Percentiles rank a stretch among this genome's conserved stretches.
Evolutionary conservation across 306 rosid genomes (phyloP).

Genomic region (Psophocarpus tetragonolobus): DNA sequence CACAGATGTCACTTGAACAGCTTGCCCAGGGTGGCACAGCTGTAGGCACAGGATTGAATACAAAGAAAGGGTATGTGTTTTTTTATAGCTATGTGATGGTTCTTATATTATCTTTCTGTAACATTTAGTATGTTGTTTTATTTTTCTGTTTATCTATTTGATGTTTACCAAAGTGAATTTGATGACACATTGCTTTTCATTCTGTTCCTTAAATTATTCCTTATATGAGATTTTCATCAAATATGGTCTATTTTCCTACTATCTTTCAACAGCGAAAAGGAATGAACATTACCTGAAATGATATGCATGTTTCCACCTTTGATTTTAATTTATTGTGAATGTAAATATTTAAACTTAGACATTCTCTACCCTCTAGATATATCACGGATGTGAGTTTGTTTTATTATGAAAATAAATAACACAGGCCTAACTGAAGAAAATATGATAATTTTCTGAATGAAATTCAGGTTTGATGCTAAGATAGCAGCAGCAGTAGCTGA

Average conservation of each 20-base stretch:
- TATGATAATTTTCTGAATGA: conserved; percentile 25
- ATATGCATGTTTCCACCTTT: not conserved
- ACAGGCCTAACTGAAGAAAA: not conserved
- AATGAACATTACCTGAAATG: too few species aligned
- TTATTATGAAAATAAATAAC: not conserved
- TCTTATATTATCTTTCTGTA: too few species aligned
- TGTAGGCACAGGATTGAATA: conserved; percentile 99
- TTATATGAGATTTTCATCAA: too few species aligned
- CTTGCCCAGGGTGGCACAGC: conserved; percentile 99
- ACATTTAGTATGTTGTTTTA: too few species aligned
- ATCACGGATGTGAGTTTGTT: conserved; percentile 17
- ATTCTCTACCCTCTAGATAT: not conserved
- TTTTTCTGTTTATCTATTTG: too few species aligned
- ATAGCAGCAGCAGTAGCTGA: conserved; percentile 95
- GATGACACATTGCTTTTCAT: too few species aligned
- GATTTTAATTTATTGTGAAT: conserved; percentile 16
- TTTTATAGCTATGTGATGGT: too few species aligned
- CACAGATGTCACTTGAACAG: conserved; percentile 55
- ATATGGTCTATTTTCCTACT: too few species aligned
- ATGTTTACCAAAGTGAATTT: too few species aligned
- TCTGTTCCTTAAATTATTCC: too few species aligned
- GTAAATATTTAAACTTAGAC: not conserved
- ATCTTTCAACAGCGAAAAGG: too few species aligned
- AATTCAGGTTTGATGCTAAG: conserved; percentile 80
- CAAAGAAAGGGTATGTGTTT: conserved; percentile 86